Base-by-base conservation (phyloP, 2,329 filamentous ascomycete species). In the Sclerotinia subarctica region DNA sequence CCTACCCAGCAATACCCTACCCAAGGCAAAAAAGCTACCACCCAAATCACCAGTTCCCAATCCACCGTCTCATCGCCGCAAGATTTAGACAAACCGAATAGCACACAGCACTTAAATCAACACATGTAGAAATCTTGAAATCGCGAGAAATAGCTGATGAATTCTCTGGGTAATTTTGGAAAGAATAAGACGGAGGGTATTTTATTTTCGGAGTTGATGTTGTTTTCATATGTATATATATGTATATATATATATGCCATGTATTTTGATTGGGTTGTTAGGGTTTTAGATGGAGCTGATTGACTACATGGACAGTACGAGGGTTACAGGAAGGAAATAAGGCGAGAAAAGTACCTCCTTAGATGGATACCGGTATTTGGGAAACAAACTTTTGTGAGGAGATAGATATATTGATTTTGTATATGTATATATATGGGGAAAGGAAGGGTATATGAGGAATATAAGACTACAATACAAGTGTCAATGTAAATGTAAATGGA, bases 241-340 rank as follows among this genome's bases (percentile, higher is more conserved):
- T n/a, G n/a, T n/a, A 15, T 15, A 8, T 42, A 13, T 35, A 35
- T 5, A 32, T 42, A 29, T 29, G 2, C 7, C 2, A 29, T 53
- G 7, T 19, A 19, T 7, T 19, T 19, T 10, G 5, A 24, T 10
- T 17, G 4, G 17, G 19, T 24, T 24, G 0, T 8, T 29, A 1
- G 8, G 24, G 3, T 10, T 52, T 3, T 17, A 2, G 17, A 52
- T 52, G 13, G 13, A 26, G 5, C 3, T 52, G 13, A 26, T 19
- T 5, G 17, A 54, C 26, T 35, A 2, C 1, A 13, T 1, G 10
- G 10, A 11, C 1, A 13, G 52, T 0, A 8, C 29, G 29, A 19
- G 0, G 3, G 13, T 54, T 15, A 2, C 35, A 10, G 35, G 35
- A 32, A 32, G 32, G 32, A 35, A 35, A 8, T 8, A 8, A 35